These are phyloP conservation scores for Liriodendron chinense DNA, from an alignment of 164 flowering plant species.

Conservation along the genomic window DNA sequence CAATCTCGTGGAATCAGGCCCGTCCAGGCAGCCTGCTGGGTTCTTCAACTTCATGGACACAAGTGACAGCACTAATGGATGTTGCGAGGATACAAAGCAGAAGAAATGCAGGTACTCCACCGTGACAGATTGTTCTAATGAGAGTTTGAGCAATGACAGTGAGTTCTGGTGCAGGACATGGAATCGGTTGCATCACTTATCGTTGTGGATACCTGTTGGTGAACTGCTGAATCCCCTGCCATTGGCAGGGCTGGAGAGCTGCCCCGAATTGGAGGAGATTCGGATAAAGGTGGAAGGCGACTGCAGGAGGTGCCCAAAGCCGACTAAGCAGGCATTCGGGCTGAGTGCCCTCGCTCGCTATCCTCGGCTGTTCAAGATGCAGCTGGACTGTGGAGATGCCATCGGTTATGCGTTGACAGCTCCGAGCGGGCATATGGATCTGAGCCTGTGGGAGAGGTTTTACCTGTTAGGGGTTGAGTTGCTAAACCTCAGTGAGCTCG, in stretches of 20 bases:
- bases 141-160: slow-evolving; percentile 30
- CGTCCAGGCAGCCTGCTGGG: not conserved
- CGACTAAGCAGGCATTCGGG: slow-evolving; percentile 52
- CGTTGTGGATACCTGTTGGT: slow-evolving; percentile 83
- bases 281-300: slow-evolving; percentile 84
- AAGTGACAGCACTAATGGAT: not conserved
- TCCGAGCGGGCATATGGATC: slow-evolving; percentile 86
- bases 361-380: slow-evolving; percentile 64
- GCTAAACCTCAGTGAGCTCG: slow-evolving; percentile 62
- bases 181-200: slow-evolving; percentile 51
- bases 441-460: slow-evolving; percentile 94
- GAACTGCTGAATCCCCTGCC: slow-evolving; percentile 59
- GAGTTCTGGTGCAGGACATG: slow-evolving; percentile 41
- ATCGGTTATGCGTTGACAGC: slow-evolving; percentile 81
- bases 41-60: not conserved
- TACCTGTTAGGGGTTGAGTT: slow-evolving; percentile 58
- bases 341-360: slow-evolving; percentile 43
- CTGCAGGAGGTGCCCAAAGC: slow-evolving; percentile 55
- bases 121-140: not conserved
- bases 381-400: slow-evolving; percentile 74
- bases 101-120: slow-evolving; percentile 41
- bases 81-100: slow-evolving; percentile 12
- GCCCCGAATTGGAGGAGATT: slow-evolving; percentile 79
- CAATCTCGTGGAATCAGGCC: slow-evolving; percentile 30
- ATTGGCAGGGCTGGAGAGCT: slow-evolving; percentile 59